Conservation (phyloP, 345 rosid species). For the Fremontodendron californicum region DNA sequence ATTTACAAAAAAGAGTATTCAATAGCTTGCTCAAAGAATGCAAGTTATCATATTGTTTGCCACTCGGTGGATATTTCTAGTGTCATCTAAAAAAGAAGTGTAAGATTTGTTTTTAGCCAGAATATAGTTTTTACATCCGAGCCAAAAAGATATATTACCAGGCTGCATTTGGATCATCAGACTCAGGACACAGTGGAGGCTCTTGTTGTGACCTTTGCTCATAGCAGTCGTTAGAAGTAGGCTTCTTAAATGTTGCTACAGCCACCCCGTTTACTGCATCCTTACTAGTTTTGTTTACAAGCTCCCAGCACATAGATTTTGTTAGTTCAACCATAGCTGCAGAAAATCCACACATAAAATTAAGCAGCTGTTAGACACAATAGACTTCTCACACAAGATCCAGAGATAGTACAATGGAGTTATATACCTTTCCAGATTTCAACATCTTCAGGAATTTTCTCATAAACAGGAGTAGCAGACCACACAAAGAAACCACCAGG, state of each 20-base stretch:
- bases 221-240: conserved; percentile 78
- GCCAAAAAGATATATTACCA: conserved; percentile 43
- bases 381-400: conserved; percentile 3
- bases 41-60: background rate
- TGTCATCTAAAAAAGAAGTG: background rate
- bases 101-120: background rate
- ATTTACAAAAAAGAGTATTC: background rate
- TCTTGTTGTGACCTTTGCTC: conserved; percentile 55
- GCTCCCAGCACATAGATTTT: conserved; percentile 89
- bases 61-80: conserved; percentile 2
- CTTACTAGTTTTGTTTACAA: conserved; percentile 55
- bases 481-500: conserved; percentile 96
- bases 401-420: conserved; percentile 1
- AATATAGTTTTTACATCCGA: background rate
- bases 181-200: conserved; percentile 70
- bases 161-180: conserved; percentile 94
- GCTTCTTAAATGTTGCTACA: conserved; percentile 77
- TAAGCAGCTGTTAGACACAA: conserved; percentile 24
- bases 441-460: conserved; percentile 66
- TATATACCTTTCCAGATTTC: conserved; percentile 80
- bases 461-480: conserved; percentile 98
- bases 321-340: conserved; percentile 79
- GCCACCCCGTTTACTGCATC: conserved; percentile 72
- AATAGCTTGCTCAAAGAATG: background rate
- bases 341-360: conserved; percentile 23